These are phyloP conservation scores for Colletotrichum tropicale DNA, from an alignment of 2,329 filamentous ascomycete species.

Conservation along the genomic window DNA sequence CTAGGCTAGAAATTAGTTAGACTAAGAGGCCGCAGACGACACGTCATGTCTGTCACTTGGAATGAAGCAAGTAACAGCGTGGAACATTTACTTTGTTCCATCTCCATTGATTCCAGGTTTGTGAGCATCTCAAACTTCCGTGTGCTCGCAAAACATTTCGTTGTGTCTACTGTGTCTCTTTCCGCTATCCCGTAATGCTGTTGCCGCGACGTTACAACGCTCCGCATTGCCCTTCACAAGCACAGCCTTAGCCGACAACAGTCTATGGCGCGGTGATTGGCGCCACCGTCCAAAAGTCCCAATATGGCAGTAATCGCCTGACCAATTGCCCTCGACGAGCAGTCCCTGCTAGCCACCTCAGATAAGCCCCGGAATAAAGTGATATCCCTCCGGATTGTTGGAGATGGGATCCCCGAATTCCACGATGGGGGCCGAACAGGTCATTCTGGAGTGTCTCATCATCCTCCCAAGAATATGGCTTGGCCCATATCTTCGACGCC, in stretches of 20 bases:
- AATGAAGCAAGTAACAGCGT: not conserved
- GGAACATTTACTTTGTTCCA: not conserved
- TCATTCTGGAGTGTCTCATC: not conserved
- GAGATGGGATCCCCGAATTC: not conserved
- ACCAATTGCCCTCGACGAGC: not conserved
- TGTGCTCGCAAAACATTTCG: not conserved
- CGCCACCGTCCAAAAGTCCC: not conserved
- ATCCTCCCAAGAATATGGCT: not conserved
- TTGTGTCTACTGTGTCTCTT: not conserved
- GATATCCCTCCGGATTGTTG: not conserved
- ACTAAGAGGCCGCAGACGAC: not conserved
- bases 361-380: not conserved
- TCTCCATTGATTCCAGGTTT: not conserved
- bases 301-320: not conserved
- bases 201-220: not conserved
- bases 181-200: not conserved
- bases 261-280: not conserved
- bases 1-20: not conserved
- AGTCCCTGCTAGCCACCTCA: not conserved
- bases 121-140: not conserved
- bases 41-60: not conserved
- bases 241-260: not conserved
- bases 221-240: not conserved
- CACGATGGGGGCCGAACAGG: not conserved
- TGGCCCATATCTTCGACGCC: not conserved